Percentiles rank a stretch among this genome's conserved stretches.
These are phyloP conservation scores for Amborella trichopoda DNA, from an alignment of 164 flowering plant species.

Conservation along the genomic window DNA sequence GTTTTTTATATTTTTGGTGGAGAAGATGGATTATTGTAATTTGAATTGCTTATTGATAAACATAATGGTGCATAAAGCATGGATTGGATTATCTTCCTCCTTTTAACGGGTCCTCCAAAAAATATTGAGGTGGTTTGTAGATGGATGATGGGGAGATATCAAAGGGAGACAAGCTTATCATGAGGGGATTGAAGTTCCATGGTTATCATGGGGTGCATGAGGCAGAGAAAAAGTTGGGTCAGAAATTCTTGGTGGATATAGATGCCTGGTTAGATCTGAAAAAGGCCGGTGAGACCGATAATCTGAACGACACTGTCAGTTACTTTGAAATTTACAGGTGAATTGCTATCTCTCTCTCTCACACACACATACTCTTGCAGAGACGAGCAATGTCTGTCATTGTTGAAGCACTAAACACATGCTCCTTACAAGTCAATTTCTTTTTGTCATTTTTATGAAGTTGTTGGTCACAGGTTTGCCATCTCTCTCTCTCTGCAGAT, in stretches of 20 bases:
- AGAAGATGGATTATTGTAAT: too few relatives aligned
- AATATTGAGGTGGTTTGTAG: too few relatives aligned
- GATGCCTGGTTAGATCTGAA: slow-evolving; percentile 92
- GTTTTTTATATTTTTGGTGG: too few relatives aligned
- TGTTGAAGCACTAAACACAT: neutral
- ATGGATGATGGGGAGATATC: slow-evolving; percentile 11
- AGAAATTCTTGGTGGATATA: slow-evolving; percentile 77
- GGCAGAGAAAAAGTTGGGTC: slow-evolving; percentile 74
- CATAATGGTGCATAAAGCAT: too few relatives aligned
- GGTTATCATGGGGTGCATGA: slow-evolving; percentile 81
- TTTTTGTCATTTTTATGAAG: neutral
- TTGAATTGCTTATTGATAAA: too few relatives aligned
- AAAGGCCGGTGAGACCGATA: slow-evolving; percentile 58
- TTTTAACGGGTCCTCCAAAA: too few relatives aligned
- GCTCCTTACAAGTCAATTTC: neutral
- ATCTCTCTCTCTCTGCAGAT: slow-evolving; percentile 23
- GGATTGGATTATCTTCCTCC: too few relatives aligned
- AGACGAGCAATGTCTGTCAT: neutral
- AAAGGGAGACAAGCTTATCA: slow-evolving; percentile 76
- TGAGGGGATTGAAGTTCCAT: slow-evolving; percentile 83
- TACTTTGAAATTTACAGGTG: slow-evolving; percentile 73
- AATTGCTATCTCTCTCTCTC: neutral
- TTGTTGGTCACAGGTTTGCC: neutral
- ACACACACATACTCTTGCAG: too few relatives aligned
- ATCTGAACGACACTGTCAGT: slow-evolving; percentile 56